phyloP scores from a whole-genome alignment of 2,329 filamentous ascomycete species.

The Zymoseptoria pseudotritici region DNA sequence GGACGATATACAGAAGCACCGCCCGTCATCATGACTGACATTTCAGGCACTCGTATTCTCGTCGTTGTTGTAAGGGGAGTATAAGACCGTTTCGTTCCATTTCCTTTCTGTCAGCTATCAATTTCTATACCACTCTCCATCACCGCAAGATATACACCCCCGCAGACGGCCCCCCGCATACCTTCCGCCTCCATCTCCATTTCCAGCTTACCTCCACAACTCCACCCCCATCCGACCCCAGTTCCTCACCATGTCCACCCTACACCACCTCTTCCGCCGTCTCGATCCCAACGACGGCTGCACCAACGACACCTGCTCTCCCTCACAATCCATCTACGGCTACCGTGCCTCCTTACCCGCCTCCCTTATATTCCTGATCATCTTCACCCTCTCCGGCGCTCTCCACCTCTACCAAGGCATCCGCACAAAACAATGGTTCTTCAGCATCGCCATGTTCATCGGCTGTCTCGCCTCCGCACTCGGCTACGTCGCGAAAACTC shows the following conservation, averaged over 20 bases:
- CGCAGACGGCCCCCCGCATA: neutral
- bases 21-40: neutral
- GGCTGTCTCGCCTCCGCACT: slow-evolving; percentile 37
- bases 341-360: slow-evolving; percentile 32
- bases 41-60: neutral
- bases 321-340: slow-evolving; percentile 23
- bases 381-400: slow-evolving; percentile 29
- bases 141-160: neutral
- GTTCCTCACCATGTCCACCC: slow-evolving; percentile 5
- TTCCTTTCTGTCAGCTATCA: neutral
- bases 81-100: neutral
- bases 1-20: neutral
- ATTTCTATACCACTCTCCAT: neutral
- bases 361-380: slow-evolving; percentile 34
- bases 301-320: slow-evolving; percentile 22
- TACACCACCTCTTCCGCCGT: slow-evolving; percentile 12
- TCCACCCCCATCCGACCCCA: too few relatives aligned
- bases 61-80: neutral
- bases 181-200: neutral
- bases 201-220: too few relatives aligned
- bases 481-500: slow-evolving; percentile 38
- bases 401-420: slow-evolving; percentile 28
- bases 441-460: slow-evolving; percentile 35
- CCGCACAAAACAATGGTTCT: slow-evolving; percentile 32
- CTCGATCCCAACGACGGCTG: slow-evolving; percentile 22